Base-by-base conservation (phyloP, 2,329 filamentous ascomycete genomes). In the Ascochyta koolunga region DNA sequence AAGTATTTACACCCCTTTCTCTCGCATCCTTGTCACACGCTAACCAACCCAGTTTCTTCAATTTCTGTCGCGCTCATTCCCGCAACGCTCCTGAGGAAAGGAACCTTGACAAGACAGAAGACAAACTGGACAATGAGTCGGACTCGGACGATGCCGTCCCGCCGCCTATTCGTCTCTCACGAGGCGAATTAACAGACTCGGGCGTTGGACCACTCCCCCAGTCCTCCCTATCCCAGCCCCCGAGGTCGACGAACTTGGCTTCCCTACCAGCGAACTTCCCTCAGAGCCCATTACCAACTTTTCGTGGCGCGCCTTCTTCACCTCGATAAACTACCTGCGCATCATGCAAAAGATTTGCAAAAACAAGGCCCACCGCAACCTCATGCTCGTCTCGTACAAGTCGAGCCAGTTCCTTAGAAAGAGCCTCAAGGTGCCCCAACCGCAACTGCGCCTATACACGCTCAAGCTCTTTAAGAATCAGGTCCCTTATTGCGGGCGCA, bases 391-490 rank as follows among this genome's bases (percentile, higher is more conserved):
- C 31, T 90, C 93, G 69, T 98, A 97, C 82, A 98, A 98, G 77
- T 95, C 89, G 41, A 92, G 89, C 52, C 91, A 91, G 54, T 96
- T 97, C 65, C 84, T 99, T 22, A 89, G 92, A 66, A 97, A 96
- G 75, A 88, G 90, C 5, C 85, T 99, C 15, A 93, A 95, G 64
- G 89, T 97, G 19, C 93, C 93, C 0, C 91, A 99, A 68, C 88
- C 88, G 2, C 85, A 91, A 67, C 82, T 99, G 35, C 87, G 95
- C 5, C 86, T 96, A 37, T 98, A 98, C 79, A 96, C 95, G 0
- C 85, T 99, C 64, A 99, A 99, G 77, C 83, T 99, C 0, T 98
- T 98, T 86, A 99, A 99, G 77, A 95, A 92, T 56, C 95, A 99
- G 76, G 95, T 99, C 4, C 95, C 95, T 1, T 99, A 96, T 80